Evolutionary conservation across 1,139 yeast species (phyloP), one percentile per base, ranked within the genome.

Genomic region (Magnusiomyces clavatus): DNA sequence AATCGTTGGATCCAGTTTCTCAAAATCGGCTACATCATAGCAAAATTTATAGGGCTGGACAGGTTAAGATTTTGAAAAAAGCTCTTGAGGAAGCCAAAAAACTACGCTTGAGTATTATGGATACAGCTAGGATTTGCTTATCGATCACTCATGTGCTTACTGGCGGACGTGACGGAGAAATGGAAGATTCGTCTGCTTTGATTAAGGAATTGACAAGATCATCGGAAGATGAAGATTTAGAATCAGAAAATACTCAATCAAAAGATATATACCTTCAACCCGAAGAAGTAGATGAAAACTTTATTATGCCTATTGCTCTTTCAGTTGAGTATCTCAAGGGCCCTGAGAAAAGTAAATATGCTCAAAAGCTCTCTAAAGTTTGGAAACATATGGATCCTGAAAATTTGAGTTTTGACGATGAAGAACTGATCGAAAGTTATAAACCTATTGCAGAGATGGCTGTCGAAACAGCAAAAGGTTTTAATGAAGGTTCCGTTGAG

Each of bases 241-340:
- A 31, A 41, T 16, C 19, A 41, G 44, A 41, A 41, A 19, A 41
- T n/a, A 19, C n/a, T n/a, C n/a, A 41, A 16, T 2, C 19, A 16
- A 16, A 19, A 41, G 24, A 16, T 6, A 6, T 2, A 43, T n/a
- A 43, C 16, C 19, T 34, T 16, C 19, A 24, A 24, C 31, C 31
- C 4, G 47, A 6, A 57, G 52, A 3, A 51, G 46, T 6, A 16
- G 31, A 24, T 48, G 17, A 55, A 34, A 11, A 46, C 24, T 36
- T 46, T 49, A 20, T 49, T 19, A 43, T 50, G 50, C 47, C 47
- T 51, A 20, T 43, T 42, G 44, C 47, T 8, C 41, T 31, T 11
- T 52, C 47, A 10, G 37, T n/a, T 50, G 52, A 11, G 52, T 42
- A 35, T 41, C 40, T n/a, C 41, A 38, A 48, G 31, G 31, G 31